Percentiles rank a stretch among this genome's conserved stretches.
These are phyloP conservation scores for Pythium brassicae DNA, from an alignment of 352 stramenopile genomes.

Conservation along the genomic window DNA sequence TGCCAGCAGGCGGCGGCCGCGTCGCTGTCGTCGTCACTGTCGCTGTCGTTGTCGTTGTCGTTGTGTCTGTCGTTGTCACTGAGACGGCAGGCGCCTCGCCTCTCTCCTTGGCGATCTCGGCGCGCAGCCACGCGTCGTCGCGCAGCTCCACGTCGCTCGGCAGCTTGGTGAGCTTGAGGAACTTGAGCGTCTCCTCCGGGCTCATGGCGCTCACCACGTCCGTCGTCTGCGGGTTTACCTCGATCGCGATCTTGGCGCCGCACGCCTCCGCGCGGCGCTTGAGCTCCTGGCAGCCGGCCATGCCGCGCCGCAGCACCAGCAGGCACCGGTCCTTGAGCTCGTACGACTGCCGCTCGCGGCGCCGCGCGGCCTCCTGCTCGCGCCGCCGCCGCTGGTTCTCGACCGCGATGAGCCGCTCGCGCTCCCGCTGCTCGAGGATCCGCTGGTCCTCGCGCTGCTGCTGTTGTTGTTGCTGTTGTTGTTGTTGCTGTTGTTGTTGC, in stretches of 20 bases:
- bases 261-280: slow-evolving; percentile 54
- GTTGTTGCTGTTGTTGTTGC: slow-evolving; percentile 2
- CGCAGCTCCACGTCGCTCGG: slow-evolving; percentile 66
- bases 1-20: background rate
- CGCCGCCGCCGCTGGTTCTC: slow-evolving; percentile 13
- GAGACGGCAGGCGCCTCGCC: background rate
- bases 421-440: slow-evolving; percentile 3
- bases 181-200: slow-evolving; percentile 50
- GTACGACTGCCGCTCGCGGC: slow-evolving; percentile 35
- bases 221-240: slow-evolving; percentile 70
- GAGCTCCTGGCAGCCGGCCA: slow-evolving; percentile 66
- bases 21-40: slow-evolving; percentile 7
- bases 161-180: slow-evolving; percentile 65
- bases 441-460: background rate
- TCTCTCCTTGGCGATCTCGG: slow-evolving; percentile 64
- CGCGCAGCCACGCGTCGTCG: slow-evolving; percentile 61
- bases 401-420: slow-evolving; percentile 5
- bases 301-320: slow-evolving; percentile 64
- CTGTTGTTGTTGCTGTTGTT: slow-evolving; percentile 13
- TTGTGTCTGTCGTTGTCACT: slow-evolving; percentile 5
- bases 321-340: slow-evolving; percentile 56
- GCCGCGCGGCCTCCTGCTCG: slow-evolving; percentile 19
- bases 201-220: slow-evolving; percentile 77
- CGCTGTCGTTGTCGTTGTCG: slow-evolving; percentile 7
- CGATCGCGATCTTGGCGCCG: slow-evolving; percentile 65